These are phyloP conservation scores for Caloboletus firmus DNA, from an alignment of 1,284 basidiomycete species.

Conservation along the genomic window DNA sequence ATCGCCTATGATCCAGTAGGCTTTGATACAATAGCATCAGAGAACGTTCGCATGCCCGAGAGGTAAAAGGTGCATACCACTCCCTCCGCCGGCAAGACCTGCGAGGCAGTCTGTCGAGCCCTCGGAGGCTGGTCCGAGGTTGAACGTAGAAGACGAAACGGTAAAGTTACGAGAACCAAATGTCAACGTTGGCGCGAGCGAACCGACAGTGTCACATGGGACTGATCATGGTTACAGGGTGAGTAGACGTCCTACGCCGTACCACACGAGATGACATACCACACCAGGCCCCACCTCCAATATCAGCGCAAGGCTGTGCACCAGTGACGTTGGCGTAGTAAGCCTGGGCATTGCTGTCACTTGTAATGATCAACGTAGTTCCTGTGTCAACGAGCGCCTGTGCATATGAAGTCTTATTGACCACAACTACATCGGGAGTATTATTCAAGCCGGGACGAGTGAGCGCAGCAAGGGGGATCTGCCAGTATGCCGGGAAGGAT, in stretches of 20 bases:
- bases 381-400: constrained; percentile 35
- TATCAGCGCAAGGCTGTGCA: constrained; percentile 12
- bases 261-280: constrained; percentile 13
- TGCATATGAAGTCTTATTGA: constrained; percentile 28
- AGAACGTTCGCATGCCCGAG: not conserved
- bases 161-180: constrained; percentile 29
- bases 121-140: constrained; percentile 27
- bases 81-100: constrained; percentile 30
- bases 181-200: constrained; percentile 26
- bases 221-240: constrained; percentile 17
- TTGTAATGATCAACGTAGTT: constrained; percentile 33
- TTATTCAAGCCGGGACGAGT: constrained; percentile 27
- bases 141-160: constrained; percentile 31
- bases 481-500: constrained; percentile 29
- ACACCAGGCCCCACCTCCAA: constrained; percentile 27
- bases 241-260: not conserved
- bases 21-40: constrained; percentile 13
- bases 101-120: constrained; percentile 28
- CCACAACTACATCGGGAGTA: constrained; percentile 25
- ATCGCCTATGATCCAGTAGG: constrained; percentile 34
- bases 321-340: constrained; percentile 30
- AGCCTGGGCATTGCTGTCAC: constrained; percentile 21
- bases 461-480: constrained; percentile 28
- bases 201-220: constrained; percentile 26
- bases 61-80: constrained; percentile 14